phyloP scores from a whole-genome alignment of 2,329 filamentous ascomycete genomes.

The Fusarium siculi region DNA sequence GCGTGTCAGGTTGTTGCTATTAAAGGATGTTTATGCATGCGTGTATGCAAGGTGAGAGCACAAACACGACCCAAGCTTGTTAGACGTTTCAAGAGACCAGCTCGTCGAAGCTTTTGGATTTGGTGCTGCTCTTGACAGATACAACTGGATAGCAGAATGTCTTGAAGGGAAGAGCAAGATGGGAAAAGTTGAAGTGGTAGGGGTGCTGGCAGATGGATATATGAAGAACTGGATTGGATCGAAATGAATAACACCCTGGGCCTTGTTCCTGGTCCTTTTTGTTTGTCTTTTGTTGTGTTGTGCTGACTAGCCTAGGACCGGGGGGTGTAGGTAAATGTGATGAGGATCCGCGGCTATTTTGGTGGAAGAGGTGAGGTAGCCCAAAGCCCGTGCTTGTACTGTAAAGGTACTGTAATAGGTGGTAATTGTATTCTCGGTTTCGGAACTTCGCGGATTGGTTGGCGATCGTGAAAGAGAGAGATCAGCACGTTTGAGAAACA shows the following conservation, averaged over 20 bases:
- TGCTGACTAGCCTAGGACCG: not conserved
- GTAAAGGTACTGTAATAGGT: not conserved
- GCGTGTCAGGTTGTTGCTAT: slow-evolving; percentile 35
- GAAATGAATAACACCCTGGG: slow-evolving; percentile 22
- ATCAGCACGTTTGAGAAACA: slow-evolving; percentile 9
- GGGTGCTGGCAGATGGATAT: slow-evolving; percentile 26
- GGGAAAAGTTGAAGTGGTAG: slow-evolving; percentile 19
- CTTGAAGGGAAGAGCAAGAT: not conserved
- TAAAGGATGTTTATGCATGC: slow-evolving; percentile 23
- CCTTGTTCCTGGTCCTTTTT: slow-evolving; percentile 7
- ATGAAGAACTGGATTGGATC: slow-evolving; percentile 18
- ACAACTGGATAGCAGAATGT: not conserved
- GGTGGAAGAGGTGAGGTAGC: slow-evolving; percentile 13
- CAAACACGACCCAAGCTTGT: slow-evolving; percentile 29
- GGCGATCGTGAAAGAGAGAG: slow-evolving; percentile 20
- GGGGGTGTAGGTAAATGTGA: slow-evolving; percentile 30
- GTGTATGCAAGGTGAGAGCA: slow-evolving; percentile 17
- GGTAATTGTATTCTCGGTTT: slow-evolving; percentile 23
- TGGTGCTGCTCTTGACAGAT: not conserved
- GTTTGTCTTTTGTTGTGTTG: slow-evolving; percentile 11
- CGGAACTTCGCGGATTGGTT: slow-evolving; percentile 34
- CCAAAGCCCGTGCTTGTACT: slow-evolving; percentile 6
- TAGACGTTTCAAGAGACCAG: slow-evolving; percentile 31
- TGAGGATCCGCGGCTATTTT: slow-evolving; percentile 41
- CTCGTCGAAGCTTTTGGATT: slow-evolving; percentile 20